Percentiles rank a stretch among this genome's conserved stretches.
Conservation (phyloP, 768 basidiomycete genomes). For the Auriscalpium vulgare region DNA sequence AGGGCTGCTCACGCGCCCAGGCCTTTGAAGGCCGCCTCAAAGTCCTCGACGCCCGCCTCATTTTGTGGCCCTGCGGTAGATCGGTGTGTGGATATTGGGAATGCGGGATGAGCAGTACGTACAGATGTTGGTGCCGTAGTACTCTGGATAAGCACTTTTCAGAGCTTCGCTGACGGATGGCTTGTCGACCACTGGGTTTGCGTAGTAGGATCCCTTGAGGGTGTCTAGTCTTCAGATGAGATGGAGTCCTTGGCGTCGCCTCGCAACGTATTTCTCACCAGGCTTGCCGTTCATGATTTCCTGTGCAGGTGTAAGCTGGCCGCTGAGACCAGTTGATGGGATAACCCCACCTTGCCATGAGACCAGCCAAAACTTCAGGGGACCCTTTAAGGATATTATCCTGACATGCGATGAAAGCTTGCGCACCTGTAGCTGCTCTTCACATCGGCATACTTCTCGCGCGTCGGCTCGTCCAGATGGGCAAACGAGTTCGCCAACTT, state of each 20-base stretch:
- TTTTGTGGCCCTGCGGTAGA: slow-evolving; percentile 47
- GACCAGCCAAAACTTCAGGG: slow-evolving; percentile 85
- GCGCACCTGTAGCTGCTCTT: slow-evolving; percentile 64
- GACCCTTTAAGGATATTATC: no score
- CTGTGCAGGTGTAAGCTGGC: slow-evolving; percentile 25
- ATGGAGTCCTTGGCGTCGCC: background rate
- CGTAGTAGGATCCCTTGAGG: slow-evolving; percentile 92
- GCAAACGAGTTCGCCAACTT: slow-evolving; percentile 72
- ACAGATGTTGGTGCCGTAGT: slow-evolving; percentile 90
- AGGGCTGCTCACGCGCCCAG: slow-evolving; percentile 48
- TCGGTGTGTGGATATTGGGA: background rate
- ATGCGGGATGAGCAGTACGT: slow-evolving; percentile 7
- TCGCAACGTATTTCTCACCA: slow-evolving; percentile 31
- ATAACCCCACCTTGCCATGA: slow-evolving; percentile 68
- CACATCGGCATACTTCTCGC: slow-evolving; percentile 72
- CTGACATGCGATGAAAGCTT: no score
- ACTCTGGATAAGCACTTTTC: slow-evolving; percentile 61
- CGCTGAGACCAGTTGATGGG: background rate
- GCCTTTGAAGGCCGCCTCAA: slow-evolving; percentile 83
- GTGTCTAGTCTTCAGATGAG: slow-evolving; percentile 40
- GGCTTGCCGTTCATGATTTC: slow-evolving; percentile 96
- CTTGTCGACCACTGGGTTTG: slow-evolving; percentile 67
- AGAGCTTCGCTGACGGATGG: slow-evolving; percentile 54
- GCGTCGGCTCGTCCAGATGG: slow-evolving; percentile 49
- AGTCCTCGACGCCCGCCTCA: slow-evolving; percentile 58